Evolutionary conservation across 805 yeast genomes (phyloP).

Genomic region (Debaryomyces maramus): DNA sequence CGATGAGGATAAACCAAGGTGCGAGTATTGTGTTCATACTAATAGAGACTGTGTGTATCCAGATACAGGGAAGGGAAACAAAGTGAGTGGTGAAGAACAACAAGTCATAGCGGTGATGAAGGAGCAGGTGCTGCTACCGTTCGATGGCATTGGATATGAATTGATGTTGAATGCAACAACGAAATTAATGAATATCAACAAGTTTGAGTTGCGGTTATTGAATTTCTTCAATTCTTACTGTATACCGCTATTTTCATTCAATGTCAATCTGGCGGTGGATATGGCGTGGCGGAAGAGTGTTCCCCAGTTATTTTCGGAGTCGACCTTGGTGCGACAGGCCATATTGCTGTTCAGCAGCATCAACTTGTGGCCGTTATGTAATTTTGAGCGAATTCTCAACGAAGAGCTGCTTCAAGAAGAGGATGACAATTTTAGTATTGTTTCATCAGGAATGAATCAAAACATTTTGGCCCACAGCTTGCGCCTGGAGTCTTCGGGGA

Average conservation of each 20-base stretch:
- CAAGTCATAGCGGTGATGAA: too few relatives aligned
- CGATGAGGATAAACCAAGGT: slow-evolving; percentile 29
- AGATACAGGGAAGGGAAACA: too few relatives aligned
- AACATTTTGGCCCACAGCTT: not conserved
- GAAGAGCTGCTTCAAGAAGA: not conserved
- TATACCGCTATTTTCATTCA: slow-evolving; percentile 25
- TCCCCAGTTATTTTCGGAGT: slow-evolving; percentile 24
- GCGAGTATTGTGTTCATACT: slow-evolving; percentile 35
- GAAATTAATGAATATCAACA: slow-evolving; percentile 13
- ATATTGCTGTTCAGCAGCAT: slow-evolving; percentile 25
- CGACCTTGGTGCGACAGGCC: slow-evolving; percentile 26
- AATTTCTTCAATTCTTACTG: slow-evolving; percentile 30
- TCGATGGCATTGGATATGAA: not conserved
- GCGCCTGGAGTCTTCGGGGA: not conserved
- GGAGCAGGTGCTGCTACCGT: not conserved
- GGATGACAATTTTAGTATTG: not conserved
- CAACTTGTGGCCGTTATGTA: slow-evolving; percentile 25
- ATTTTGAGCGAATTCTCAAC: slow-evolving; percentile 6
- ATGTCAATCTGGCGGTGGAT: slow-evolving; percentile 19
- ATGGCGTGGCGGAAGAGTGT: slow-evolving; percentile 26
- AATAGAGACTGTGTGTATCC: slow-evolving; percentile 25
- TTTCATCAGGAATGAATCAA: not conserved
- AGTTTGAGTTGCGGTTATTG: slow-evolving; percentile 25
- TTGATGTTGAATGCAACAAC: slow-evolving; percentile 2
- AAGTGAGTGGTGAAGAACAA: too few relatives aligned